phyloP scores from a whole-genome alignment of 2,329 filamentous ascomycete genomes.

The Fusarium bactridioides region DNA sequence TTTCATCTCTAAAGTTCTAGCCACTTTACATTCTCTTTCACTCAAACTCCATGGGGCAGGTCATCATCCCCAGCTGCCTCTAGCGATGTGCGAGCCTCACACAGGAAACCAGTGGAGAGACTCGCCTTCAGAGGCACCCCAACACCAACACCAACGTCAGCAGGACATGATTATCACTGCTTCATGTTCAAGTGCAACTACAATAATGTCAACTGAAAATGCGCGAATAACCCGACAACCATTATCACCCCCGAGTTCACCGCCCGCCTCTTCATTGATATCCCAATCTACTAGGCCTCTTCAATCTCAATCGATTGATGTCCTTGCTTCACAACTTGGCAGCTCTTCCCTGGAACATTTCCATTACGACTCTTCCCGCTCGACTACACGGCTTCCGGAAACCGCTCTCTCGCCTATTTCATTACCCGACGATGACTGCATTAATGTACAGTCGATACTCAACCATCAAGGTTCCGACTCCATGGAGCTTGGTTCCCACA shows the following conservation, averaged over 20 bases:
- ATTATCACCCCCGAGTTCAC: slow-evolving; percentile 34
- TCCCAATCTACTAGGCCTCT: background rate
- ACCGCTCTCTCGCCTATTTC: slow-evolving; percentile 29
- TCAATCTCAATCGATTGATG: slow-evolving; percentile 28
- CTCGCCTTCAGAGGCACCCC: slow-evolving; percentile 21
- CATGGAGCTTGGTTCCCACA: slow-evolving; percentile 29
- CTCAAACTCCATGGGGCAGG: slow-evolving; percentile 33
- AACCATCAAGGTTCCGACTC: background rate
- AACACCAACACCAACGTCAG: background rate
- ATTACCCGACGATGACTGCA: slow-evolving; percentile 23
- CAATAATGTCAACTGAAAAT: slow-evolving; percentile 6
- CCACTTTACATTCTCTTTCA: background rate
- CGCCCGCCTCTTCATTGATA: slow-evolving; percentile 7
- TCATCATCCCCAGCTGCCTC: slow-evolving; percentile 15
- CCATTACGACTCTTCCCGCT: background rate
- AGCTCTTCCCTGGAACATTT: slow-evolving; percentile 33
- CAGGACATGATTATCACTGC: background rate
- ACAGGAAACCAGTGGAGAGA: slow-evolving; percentile 25
- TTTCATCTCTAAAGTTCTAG: background rate
- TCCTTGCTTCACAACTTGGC: slow-evolving; percentile 35
- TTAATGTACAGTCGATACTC: background rate
- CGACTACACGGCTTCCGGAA: background rate
- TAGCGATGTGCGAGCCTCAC: slow-evolving; percentile 39
- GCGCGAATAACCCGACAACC: slow-evolving; percentile 1
- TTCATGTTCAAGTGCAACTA: background rate